These are phyloP conservation scores for Diutina neorugosa DNA, from an alignment of 1,139 yeast species.

Conservation along the genomic window DNA sequence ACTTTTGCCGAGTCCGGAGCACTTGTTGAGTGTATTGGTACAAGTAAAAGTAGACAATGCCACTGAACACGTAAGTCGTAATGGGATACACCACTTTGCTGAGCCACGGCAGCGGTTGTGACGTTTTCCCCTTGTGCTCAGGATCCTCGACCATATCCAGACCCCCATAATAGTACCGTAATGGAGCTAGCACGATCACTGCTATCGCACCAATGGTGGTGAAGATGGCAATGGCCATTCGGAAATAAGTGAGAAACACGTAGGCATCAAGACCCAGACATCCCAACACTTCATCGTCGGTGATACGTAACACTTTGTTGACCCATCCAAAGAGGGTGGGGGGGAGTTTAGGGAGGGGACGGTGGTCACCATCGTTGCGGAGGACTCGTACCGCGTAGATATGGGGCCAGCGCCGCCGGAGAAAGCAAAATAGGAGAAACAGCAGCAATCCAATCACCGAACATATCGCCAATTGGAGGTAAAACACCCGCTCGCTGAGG, in stretches of 20 bases:
- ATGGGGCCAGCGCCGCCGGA: conserved; percentile 37
- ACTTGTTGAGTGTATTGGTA: conserved; percentile 26
- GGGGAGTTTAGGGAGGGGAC: conserved; percentile 14
- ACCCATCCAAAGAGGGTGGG: conserved; percentile 36
- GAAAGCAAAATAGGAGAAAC: conserved; percentile 27
- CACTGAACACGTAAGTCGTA: conserved; percentile 31
- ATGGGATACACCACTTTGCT: conserved; percentile 26
- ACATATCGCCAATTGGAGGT: conserved; percentile 24
- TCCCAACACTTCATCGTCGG: conserved; percentile 30
- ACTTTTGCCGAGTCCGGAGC: conserved; percentile 46
- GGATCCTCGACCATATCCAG: conserved; percentile 7
- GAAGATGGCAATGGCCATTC: conserved; percentile 32
- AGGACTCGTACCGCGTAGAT: conserved; percentile 37
- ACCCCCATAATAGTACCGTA: conserved; percentile 24
- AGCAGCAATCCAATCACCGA: conserved; percentile 23
- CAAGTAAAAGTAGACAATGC: conserved; percentile 31
- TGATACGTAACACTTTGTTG: conserved; percentile 19
- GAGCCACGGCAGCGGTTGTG: conserved; percentile 26
- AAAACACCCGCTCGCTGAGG: conserved; percentile 2
- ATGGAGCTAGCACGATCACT: conserved; percentile 30
- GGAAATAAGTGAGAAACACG: conserved; percentile 32
- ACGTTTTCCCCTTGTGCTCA: conserved; percentile 13
- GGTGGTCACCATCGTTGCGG: conserved; percentile 22
- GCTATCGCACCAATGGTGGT: conserved; percentile 24
- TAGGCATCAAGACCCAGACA: conserved; percentile 34